Evolutionary conservation across 768 basidiomycete genomes (phyloP).

Genomic region (Macrolepiota fuliginosa): DNA sequence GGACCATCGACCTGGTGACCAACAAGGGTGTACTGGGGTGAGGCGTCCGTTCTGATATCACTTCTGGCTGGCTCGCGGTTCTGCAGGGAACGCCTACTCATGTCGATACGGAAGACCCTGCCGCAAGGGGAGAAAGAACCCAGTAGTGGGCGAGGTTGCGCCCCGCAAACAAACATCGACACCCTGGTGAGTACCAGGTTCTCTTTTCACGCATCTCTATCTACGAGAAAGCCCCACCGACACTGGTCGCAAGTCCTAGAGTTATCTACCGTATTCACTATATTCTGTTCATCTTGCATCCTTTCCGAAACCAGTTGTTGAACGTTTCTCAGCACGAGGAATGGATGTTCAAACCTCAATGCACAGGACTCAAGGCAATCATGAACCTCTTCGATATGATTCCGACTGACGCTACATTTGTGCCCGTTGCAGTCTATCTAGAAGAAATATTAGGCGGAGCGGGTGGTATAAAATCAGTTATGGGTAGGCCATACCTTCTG

Average conservation of each 20-base stretch:
- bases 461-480: neutral
- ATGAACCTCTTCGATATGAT: neutral
- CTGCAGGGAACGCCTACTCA: no score
- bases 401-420: neutral
- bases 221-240: conserved; percentile 3
- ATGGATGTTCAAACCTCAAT: neutral
- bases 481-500: neutral
- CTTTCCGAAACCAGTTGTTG: neutral
- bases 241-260: conserved; percentile 6
- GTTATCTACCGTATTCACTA: neutral
- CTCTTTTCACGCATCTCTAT: neutral
- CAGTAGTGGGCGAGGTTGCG: no score
- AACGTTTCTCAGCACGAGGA: neutral
- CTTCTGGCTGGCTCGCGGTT: no score
- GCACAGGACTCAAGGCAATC: conserved; percentile 2
- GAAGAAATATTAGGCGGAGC: neutral
- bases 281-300: conserved; percentile 1
- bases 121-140: no score
- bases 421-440: conserved; percentile 2
- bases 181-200: neutral
- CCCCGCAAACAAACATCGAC: no score
- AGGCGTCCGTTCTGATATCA: no score
- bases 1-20: no score
- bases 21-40: no score
- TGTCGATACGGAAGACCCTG: no score